Percentiles rank a stretch among this genome's conserved stretches.
phyloP scores from a whole-genome alignment of 2,329 filamentous ascomycete genomes.

The Emmonsiellopsis sp. region DNA sequence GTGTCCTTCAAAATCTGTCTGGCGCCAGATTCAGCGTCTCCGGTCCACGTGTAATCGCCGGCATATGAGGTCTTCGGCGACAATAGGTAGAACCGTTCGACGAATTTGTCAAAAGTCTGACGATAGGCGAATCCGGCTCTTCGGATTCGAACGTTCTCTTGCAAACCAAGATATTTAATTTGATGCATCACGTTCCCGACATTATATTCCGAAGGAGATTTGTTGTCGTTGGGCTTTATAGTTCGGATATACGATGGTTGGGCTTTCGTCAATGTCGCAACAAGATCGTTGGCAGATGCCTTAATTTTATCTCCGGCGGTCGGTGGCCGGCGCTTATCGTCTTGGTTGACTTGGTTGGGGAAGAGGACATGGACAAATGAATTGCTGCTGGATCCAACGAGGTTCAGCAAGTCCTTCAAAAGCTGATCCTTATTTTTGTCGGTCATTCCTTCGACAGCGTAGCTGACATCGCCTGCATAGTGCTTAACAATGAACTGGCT shows the following conservation, averaged over 20 bases:
- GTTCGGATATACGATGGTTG: constrained; percentile 97
- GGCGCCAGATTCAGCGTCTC: constrained; percentile 76
- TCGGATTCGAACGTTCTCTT: constrained; percentile 96
- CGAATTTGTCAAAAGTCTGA: constrained; percentile 96
- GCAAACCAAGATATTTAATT: constrained; percentile 97
- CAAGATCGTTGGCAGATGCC: constrained; percentile 84
- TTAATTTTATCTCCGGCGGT: constrained; percentile 96
- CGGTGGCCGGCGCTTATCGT: constrained; percentile 88
- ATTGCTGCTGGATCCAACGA: constrained; percentile 78
- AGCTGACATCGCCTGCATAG: constrained; percentile 93
- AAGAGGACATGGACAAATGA: constrained; percentile 80
- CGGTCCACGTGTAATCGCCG: constrained; percentile 93
- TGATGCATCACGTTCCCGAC: constrained; percentile 89
- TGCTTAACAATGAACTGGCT: constrained; percentile 98
- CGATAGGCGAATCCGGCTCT: constrained; percentile 94
- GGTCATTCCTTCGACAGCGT: constrained; percentile 91
- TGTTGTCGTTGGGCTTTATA: constrained; percentile 99
- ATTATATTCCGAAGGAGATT: constrained; percentile 89
- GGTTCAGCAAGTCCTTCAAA: constrained; percentile 81
- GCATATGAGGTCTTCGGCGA: constrained; percentile 94
- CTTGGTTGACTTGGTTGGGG: constrained; percentile 86
- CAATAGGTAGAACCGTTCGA: constrained; percentile 90
- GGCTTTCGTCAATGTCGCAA: constrained; percentile 92
- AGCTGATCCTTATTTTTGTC: constrained; percentile 99
- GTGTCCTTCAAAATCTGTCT: constrained; percentile 94